Conservation (phyloP, 2,329 filamentous ascomycete species). For the Cercospora zeina region DNA sequence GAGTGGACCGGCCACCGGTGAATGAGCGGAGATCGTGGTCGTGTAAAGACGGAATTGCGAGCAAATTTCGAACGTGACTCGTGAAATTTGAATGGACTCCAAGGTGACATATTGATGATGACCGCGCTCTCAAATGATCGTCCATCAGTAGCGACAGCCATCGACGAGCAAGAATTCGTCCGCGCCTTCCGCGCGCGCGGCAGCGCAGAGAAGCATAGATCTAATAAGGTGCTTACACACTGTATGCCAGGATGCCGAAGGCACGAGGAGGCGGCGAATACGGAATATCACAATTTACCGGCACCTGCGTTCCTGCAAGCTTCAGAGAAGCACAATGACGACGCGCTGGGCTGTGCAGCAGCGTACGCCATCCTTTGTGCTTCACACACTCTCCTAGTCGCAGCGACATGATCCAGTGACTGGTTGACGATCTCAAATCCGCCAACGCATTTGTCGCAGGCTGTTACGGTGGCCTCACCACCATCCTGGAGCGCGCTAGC, state of each 20-base stretch:
- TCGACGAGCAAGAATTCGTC: background rate
- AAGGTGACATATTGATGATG: background rate
- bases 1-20: background rate
- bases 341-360: background rate
- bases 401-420: background rate
- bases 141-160: background rate
- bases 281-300: background rate
- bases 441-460: conserved; percentile 6
- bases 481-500: conserved; percentile 1
- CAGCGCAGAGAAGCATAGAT: conserved; percentile 8
- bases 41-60: background rate
- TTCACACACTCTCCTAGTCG: conserved; percentile 1
- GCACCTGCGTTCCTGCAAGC: background rate
- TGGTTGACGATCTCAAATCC: background rate
- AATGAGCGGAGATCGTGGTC: background rate
- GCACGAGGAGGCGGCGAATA: background rate
- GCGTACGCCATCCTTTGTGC: conserved; percentile 1
- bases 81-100: background rate
- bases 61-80: background rate
- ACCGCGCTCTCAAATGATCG: background rate
- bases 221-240: conserved; percentile 8
- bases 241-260: background rate
- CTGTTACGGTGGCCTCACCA: conserved; percentile 1
- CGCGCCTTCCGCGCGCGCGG: conserved; percentile 1
- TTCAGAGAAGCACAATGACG: conserved; percentile 1